Percentiles rank a stretch among this genome's conserved stretches.
phyloP scores from a whole-genome alignment of 306 rosid species.

The Castanea crenata region DNA sequence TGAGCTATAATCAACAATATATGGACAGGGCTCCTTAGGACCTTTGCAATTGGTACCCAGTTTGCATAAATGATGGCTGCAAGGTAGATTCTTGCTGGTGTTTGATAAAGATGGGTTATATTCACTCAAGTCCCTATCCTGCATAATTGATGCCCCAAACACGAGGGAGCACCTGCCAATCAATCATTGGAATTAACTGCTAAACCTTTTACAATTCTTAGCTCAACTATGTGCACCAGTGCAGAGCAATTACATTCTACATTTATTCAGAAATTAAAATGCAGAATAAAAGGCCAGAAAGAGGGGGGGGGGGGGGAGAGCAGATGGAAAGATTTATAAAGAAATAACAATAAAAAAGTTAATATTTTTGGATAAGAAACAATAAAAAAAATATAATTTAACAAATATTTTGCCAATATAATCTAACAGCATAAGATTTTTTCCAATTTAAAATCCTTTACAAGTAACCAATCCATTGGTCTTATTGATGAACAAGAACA shows the following conservation, averaged over 20 bases:
- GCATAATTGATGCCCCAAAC: constrained; percentile 96
- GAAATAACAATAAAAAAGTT: neutral
- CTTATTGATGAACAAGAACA: neutral
- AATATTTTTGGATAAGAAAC: neutral
- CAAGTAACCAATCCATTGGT: neutral
- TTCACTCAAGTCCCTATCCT: constrained; percentile 93
- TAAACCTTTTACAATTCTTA: constrained; percentile 47
- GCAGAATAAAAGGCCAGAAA: neutral
- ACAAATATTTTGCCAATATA: neutral
- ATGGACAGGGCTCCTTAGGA: constrained; percentile 75
- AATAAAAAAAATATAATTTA: neutral
- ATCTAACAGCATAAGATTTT: neutral
- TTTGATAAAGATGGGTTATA: constrained; percentile 74
- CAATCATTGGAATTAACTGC: constrained; percentile 90
- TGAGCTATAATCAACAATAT: constrained; percentile 49
- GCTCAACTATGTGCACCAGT: no score
- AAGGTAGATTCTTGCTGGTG: constrained; percentile 73
- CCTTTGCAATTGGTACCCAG: constrained; percentile 58
- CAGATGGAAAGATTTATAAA: neutral
- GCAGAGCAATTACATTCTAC: neutral
- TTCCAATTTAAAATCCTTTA: neutral
- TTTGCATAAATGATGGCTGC: constrained; percentile 79
- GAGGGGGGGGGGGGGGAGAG: neutral
- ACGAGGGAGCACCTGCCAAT: constrained; percentile 99
- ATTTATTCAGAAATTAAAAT: neutral